phyloP scores from a whole-genome alignment of 2,329 filamentous ascomycete genomes.

The Pyricularia sp. region DNA sequence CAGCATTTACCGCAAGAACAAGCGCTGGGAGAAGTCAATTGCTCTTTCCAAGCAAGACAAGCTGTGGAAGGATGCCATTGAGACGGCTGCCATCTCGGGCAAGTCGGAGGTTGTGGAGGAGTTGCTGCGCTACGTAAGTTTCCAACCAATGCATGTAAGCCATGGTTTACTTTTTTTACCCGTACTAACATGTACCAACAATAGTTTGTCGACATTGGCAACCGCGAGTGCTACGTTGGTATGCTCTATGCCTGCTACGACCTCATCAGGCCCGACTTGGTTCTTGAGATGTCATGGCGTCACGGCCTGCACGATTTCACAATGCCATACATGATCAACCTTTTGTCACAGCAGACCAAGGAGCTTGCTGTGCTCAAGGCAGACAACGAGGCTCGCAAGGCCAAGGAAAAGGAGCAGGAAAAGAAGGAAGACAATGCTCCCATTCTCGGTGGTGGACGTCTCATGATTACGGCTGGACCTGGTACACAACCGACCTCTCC shows the following conservation, averaged over 20 bases:
- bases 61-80: constrained; percentile 98
- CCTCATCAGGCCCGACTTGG: constrained; percentile 82
- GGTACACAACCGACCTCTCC: constrained; percentile 46
- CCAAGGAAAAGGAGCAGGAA: constrained; percentile 35
- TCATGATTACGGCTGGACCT: constrained; percentile 95
- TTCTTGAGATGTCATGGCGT: constrained; percentile 96
- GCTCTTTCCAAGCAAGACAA: constrained; percentile 97
- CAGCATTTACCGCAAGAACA: constrained; percentile 99
- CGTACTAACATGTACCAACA: constrained; percentile 20
- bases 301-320: constrained; percentile 91
- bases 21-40: constrained; percentile 99
- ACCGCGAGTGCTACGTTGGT: constrained; percentile 98
- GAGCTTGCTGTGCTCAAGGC: constrained; percentile 80
- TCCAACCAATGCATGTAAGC: neutral
- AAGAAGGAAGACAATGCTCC: constrained; percentile 91
- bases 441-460: constrained; percentile 76
- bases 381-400: constrained; percentile 68
- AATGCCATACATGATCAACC: constrained; percentile 99
- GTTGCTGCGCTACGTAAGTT: constrained; percentile 88
- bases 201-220: constrained; percentile 97
- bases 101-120: constrained; percentile 94
- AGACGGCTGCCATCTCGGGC: constrained; percentile 85
- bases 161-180: neutral
- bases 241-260: constrained; percentile 99
- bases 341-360: constrained; percentile 81